Evolutionary conservation across 495 filamentous ascomycete species (phyloP).

Genomic region (Podospora appendiculata): DNA sequence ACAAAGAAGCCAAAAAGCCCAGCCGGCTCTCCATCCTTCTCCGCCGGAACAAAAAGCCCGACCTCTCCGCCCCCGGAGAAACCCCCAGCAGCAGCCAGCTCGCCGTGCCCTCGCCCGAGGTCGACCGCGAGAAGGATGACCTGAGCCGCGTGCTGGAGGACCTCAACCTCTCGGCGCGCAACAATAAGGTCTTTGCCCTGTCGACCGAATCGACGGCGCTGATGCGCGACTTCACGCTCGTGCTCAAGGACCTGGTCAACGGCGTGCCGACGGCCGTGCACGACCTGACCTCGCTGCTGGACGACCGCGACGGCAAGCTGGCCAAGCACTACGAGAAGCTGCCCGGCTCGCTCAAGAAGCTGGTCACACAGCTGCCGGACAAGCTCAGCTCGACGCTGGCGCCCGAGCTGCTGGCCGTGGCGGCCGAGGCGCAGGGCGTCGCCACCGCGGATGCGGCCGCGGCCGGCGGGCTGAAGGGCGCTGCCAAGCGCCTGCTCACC

Average conservation of each 20-base stretch:
- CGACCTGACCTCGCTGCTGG: conserved; percentile 76
- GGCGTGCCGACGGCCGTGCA: conserved; percentile 89
- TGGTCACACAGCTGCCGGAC: conserved; percentile 76
- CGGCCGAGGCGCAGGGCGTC: conserved; percentile 61
- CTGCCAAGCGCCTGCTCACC: conserved; percentile 30
- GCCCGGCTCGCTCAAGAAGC: conserved; percentile 75
- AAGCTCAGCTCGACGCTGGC: conserved; percentile 67
- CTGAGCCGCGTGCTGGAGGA: conserved; percentile 68
- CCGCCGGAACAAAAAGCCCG: conserved; percentile 13
- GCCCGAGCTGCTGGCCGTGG: conserved; percentile 72
- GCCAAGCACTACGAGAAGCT: conserved; percentile 69
- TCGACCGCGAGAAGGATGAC: conserved; percentile 59
- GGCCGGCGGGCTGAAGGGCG: conserved; percentile 20
- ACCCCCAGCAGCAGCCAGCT: conserved; percentile 1
- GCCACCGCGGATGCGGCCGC: conserved; percentile 12
- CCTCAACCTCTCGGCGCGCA: conserved; percentile 64
- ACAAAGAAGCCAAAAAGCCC: conserved; percentile 13
- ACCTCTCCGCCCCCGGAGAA: not conserved
- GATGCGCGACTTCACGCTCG: conserved; percentile 71
- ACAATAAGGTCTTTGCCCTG: conserved; percentile 77
- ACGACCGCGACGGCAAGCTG: conserved; percentile 68
- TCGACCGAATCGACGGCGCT: conserved; percentile 68
- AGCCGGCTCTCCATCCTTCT: conserved; percentile 20
- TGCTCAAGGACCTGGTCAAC: conserved; percentile 86
- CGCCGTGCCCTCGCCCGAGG: conserved; percentile 27